Base-by-base conservation (phyloP, 1,284 basidiomycete species). In the Boletus sp. region DNA sequence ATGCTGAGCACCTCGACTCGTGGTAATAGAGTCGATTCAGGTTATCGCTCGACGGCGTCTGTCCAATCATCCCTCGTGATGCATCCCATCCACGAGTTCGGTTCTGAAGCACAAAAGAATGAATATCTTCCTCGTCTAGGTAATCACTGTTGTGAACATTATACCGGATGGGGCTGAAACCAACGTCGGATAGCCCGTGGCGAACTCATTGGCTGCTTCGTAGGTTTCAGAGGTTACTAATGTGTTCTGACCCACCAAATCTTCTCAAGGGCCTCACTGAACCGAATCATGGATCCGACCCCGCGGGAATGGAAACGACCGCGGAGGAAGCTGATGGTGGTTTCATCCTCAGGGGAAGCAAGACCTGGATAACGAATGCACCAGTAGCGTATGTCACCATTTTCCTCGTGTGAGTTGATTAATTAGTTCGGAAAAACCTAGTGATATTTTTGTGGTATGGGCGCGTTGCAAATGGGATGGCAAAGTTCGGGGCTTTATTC, bases 21-120 rank as follows among this genome's bases (percentile, higher is more conserved):
- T 43, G 51, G 45, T 47, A 2, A 16, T 52, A 92, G 92, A 54
- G 87, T 99, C 42, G 96, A 99, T 74, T 97, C 94, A 1, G 96
- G 96, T 4, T 98, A 97, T 72, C 88, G 96, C 37, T 95, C 92
- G 7, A 96, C 89, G n/a, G 90, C 96, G 72, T 96, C 92, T 31
- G 96, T 99, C 1, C 96, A 99, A 73, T 94, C 91, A 0, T 96
- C 94, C 7, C 82, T 99, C 36, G 94, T 96, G n/a, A 99, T 99
- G 96, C 93, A 96, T 70, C 94, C 96, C 4, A 98, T 98, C 71
- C 80, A 94, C 74, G 91, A 91, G 67, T 98, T 96, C 72, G 96
- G 96, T 2, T 86, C 86, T 1, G 88, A 94, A 31, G 86, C 85
- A 41, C 94, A 98, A 76, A 96, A 96, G 77, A 90, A 94, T 67